Evolutionary conservation across 495 filamentous ascomycete species (phyloP).

Genomic region (Aspergillus avenaceus): DNA sequence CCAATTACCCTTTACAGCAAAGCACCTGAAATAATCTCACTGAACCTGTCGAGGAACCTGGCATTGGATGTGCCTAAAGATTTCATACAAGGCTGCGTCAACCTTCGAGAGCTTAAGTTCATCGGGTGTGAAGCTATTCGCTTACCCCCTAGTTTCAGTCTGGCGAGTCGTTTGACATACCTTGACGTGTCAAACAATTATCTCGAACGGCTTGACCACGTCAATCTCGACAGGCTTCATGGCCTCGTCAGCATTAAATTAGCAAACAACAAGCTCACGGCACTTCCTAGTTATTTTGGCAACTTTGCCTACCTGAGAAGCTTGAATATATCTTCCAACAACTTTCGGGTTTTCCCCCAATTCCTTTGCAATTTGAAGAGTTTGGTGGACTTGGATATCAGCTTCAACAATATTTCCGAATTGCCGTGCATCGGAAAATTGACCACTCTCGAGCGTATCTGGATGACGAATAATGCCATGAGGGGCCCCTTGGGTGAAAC

Average conservation of each 20-base stretch:
- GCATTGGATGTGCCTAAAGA: constrained; percentile 91
- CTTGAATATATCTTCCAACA: constrained; percentile 89
- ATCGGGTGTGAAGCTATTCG: constrained; percentile 85
- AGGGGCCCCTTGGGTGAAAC: constrained; percentile 65
- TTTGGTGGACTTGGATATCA: constrained; percentile 90
- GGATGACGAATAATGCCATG: constrained; percentile 92
- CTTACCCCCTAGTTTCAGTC: constrained; percentile 78
- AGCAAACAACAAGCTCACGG: constrained; percentile 82
- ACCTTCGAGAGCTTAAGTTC: constrained; percentile 91
- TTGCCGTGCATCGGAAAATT: constrained; percentile 79
- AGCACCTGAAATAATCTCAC: constrained; percentile 85
- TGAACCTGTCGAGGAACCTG: constrained; percentile 89
- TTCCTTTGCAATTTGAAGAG: constrained; percentile 79
- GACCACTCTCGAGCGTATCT: constrained; percentile 76
- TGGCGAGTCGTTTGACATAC: constrained; percentile 76
- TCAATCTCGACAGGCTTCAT: constrained; percentile 63
- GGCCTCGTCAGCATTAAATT: constrained; percentile 88
- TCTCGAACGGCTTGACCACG: constrained; percentile 80
- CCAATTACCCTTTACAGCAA: constrained; percentile 91
- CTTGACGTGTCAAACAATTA: constrained; percentile 94
- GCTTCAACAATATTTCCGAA: constrained; percentile 83
- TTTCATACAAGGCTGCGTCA: constrained; percentile 90
- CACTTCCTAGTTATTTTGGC: constrained; percentile 75
- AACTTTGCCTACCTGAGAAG: constrained; percentile 71
- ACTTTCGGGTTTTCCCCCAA: constrained; percentile 74